Base-by-base conservation (phyloP, 208 protist genomes). In the Phytomonas sp. region DNA sequence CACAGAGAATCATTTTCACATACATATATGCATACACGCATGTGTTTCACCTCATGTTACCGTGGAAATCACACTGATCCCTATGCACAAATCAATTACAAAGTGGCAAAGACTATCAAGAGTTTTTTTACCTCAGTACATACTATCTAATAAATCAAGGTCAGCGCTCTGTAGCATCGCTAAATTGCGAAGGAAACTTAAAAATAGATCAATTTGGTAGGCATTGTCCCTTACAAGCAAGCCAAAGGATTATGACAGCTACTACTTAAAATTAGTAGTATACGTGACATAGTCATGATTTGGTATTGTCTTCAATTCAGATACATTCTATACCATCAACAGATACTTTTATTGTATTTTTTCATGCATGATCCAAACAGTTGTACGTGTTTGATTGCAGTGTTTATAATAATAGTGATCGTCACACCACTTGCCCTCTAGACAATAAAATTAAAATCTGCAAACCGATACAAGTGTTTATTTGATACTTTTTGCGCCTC, bases 301-400 rank as follows among this genome's bases (percentile, higher is more conserved):
- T 15, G 11, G 23, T 64, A 43, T 1, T 2, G 13, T 64, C 23
- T 43, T 64, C 60, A 5, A 20, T 64, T 34, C 60, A 64, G 36
- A 64, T 17, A 63, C 93, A 93, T 36, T 82, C 74, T 15, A 90
- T 83, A 62, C 75, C 81, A n/a, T 80, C 77, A 26, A 91, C 59
- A 36, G 84, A 87, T 36, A 95, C 85, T 29, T 56, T 69, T 17
- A 83, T 79, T 4, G 74, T 30, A 15, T 87, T 86, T 32, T 88
- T 77, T 88, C 91, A 96, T 17, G 81, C 83, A 71, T 94, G 91
- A 62, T 96, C 91, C 37, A 96, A 62, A 68, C 89, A 94, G 74
- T 91, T 93, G 77, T 88, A 96, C 30, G 82, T 76, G 80, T 26
- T 93, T 78, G 66, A 96, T 73, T 23, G 84, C 63, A 20, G 72